Conservation (phyloP, 805 yeast species). For the Candida glaebosa region DNA sequence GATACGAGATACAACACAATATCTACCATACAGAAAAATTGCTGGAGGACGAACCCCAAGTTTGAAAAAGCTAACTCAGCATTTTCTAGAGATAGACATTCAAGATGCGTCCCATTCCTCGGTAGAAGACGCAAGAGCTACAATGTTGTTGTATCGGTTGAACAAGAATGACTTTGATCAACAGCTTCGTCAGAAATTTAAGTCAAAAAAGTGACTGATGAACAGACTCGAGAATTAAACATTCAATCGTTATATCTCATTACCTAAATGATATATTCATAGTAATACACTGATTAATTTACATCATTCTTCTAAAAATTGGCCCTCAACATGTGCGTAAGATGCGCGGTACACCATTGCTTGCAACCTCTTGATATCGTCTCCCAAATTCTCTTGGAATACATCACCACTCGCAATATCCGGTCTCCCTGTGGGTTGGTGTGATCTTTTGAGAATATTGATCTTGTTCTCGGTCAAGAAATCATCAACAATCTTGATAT, state of each 20-base stretch:
- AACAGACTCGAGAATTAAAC: too few species aligned
- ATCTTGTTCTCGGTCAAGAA: constrained; percentile 14
- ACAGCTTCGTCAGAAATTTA: constrained; percentile 7
- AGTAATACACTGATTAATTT: background rate
- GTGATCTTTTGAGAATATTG: constrained; percentile 10
- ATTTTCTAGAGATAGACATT: constrained; percentile 55
- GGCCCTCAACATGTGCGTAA: constrained; percentile 34
- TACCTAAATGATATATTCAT: background rate
- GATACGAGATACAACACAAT: constrained; percentile 74
- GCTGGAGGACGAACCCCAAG: constrained; percentile 71
- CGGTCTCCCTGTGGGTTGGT: constrained; percentile 6
- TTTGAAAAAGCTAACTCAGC: constrained; percentile 60
- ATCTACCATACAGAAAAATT: constrained; percentile 53
- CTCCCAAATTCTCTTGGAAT: constrained; percentile 11
- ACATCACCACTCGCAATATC: constrained; percentile 10
- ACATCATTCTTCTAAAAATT: constrained; percentile 27
- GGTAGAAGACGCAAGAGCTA: constrained; percentile 85
- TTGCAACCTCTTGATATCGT: constrained; percentile 20
- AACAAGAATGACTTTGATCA: constrained; percentile 62
- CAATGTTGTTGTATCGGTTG: constrained; percentile 74
- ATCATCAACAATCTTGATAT: constrained; percentile 12
- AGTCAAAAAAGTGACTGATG: background rate
- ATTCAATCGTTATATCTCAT: constrained; percentile 1
- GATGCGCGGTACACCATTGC: constrained; percentile 37
- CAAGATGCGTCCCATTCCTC: constrained; percentile 81